Base-by-base conservation (phyloP, 129 eudicot species). In the Glebionis coronaria region DNA sequence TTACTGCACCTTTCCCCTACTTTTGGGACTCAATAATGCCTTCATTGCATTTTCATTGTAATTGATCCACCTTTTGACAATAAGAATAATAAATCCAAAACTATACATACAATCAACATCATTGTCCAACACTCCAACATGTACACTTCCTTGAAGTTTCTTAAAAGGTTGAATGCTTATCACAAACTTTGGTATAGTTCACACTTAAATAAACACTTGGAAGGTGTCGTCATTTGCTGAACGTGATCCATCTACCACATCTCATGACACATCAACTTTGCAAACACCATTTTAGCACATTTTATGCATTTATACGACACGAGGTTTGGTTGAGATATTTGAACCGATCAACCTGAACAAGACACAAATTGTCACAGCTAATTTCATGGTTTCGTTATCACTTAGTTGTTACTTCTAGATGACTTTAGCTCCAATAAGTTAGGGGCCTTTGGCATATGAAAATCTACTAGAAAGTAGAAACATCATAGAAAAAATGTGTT, bases 21-120 rank as follows among this genome's bases (percentile, higher is more conserved):
- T 58, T 58, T 58, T 58, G 63, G 63, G 63, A 58, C 63, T 58
- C n/a, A 14, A 58, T 28, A 58, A 27, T 58, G 63, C 10, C 63
- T 23, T 57, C 63, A 27, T 12, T 56, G 12, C 35, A 56, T 12
- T 25, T 21, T 56, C 62, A 56, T 58, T 28, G 9, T 20, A 13
- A 58, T 13, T 27, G 29, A 14, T 35, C 38, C 44, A 23, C 44
- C n/a, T 58, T 6, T 28, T 58, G 63, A 58, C 63, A 27, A 58
- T 58, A 58, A 4, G 44, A 14, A 23, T 58, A 27, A 58, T 58
- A 58, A 4, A 25, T 58, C 25, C 63, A 57, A 21, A 57, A 11
- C 6, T 57, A 15, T 11, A 58, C 35, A n/a, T n/a, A 55, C 63
- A 13, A 35, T 58, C 20, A 58, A 14, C n/a, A 14, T 58, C 44